Conservation (phyloP, 1,139 yeast genomes). For the Sugiyamaella pinicola region DNA sequence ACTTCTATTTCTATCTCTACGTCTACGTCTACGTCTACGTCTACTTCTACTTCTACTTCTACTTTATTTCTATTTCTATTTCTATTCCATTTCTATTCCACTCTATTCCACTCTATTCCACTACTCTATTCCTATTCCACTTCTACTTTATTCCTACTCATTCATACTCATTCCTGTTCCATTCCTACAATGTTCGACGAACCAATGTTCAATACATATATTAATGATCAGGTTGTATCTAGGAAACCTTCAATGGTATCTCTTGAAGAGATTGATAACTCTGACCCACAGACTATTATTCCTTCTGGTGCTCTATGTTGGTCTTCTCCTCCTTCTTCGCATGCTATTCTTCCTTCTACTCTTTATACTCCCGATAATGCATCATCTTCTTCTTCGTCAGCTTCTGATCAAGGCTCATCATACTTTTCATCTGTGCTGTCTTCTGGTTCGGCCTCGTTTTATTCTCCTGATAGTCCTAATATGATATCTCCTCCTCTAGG, state of each 20-base stretch:
- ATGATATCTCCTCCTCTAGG: slow-evolving; percentile 22
- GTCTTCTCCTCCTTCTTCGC: slow-evolving; percentile 21
- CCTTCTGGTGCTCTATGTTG: slow-evolving; percentile 21
- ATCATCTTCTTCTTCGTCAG: slow-evolving; percentile 9
- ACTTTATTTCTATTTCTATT: too few relatives aligned
- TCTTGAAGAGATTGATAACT: slow-evolving; percentile 17
- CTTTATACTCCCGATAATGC: slow-evolving; percentile 20
- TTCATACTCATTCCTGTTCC: background rate
- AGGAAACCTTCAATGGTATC: slow-evolving; percentile 22
- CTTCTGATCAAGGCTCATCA: slow-evolving; percentile 19
- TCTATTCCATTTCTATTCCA: too few relatives aligned
- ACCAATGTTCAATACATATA: slow-evolving; percentile 13
- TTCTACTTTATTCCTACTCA: too few relatives aligned
- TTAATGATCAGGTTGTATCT: slow-evolving; percentile 20
- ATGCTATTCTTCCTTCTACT: slow-evolving; percentile 17
- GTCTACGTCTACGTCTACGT: too few relatives aligned
- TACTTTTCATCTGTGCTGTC: slow-evolving; percentile 26
- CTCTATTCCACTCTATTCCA: too few relatives aligned
- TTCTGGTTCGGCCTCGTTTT: slow-evolving; percentile 21
- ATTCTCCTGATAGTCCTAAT: slow-evolving; percentile 20
- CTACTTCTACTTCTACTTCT: too few relatives aligned
- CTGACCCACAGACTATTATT: slow-evolving; percentile 19
- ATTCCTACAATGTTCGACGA: slow-evolving; percentile 17
- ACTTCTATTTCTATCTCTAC: too few relatives aligned
- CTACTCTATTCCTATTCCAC: too few relatives aligned